Evolutionary conservation across 148 eudicot species (phyloP).

Genomic region (Rhododendron williamsianum): DNA sequence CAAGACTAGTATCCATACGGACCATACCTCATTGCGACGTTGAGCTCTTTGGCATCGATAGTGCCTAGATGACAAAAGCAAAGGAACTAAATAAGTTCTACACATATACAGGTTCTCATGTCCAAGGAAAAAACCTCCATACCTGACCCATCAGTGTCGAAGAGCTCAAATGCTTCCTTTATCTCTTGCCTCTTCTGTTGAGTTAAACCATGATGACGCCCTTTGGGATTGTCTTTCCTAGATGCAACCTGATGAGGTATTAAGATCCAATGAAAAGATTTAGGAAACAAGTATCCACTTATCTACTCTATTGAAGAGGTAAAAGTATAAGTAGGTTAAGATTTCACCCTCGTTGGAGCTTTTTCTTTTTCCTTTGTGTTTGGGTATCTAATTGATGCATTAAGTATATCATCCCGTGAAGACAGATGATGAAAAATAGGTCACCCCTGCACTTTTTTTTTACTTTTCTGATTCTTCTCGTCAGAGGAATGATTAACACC

Average conservation of each 20-base stretch:
- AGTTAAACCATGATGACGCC: constrained; percentile 66
- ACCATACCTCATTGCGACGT: constrained; percentile 89
- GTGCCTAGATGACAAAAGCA: constrained; percentile 32
- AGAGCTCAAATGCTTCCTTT: constrained; percentile 92
- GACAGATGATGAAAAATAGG: not conserved
- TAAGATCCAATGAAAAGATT: not conserved
- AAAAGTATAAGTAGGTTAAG: not conserved
- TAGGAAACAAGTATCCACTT: not conserved
- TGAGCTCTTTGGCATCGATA: constrained; percentile 68
- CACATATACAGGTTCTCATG: not conserved
- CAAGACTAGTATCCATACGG: not conserved
- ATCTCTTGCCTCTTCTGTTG: constrained; percentile 89
- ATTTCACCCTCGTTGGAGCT: not conserved
- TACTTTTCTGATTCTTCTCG: too few species aligned
- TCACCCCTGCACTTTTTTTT: not conserved
- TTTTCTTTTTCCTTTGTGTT: not conserved
- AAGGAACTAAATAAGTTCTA: not conserved
- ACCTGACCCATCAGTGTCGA: constrained; percentile 98
- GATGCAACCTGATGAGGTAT: constrained; percentile 20
- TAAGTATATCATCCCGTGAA: not conserved
- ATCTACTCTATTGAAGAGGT: not conserved
- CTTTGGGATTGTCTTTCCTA: constrained; percentile 65
- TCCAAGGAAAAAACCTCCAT: constrained; percentile 4
- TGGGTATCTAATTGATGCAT: not conserved
- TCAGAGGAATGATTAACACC: too few species aligned